Evolutionary conservation across 441 rosid genomes (phyloP), one percentile per base, ranked within the genome.

Genomic region (Pelargonium australe): DNA sequence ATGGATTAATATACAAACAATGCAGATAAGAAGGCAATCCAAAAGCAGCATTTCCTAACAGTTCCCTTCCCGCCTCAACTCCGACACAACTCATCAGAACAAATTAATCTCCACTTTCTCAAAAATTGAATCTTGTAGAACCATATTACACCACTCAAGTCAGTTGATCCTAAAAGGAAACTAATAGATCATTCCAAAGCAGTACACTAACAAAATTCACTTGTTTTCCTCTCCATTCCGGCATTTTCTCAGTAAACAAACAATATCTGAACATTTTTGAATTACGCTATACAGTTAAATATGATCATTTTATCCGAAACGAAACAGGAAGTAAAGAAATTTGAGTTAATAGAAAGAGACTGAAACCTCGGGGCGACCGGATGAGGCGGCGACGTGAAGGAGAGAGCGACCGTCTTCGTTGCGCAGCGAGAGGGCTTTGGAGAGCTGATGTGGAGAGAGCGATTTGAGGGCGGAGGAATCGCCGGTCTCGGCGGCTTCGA

Each of bases 401-500:
- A 94, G 90, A 72, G 97, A 88, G 76, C 97, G 95, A 62, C 78
- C 85, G 73, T 94, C 97, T 51, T 91, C 97, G 83, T 91, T 87
- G 47, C 80, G 80, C 65, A 89, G 82, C 14, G 76, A 74, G 45
- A 93, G 87, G 9, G 81, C 80, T 53, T 69, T 74, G 7, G 73
- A 7, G 20, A 94, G 88, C 49, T 79, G 86, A 44, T 78, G 77
- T 2, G 62, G 77, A 9, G 95, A 73, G 63, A 91, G 83, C 51
- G 89, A 77, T 68, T 68, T 58, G 80, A 93, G 86, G 11, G 69
- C 3, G 7, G 92, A 81, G 4, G 85, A 63, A 67, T 89, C 91
- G 23, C 97, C 96, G 34, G 87, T 72, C 80, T 93, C 96, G 16
- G 95, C 92, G 0, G 92, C 97, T 77, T 74, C 78, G 85, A 93